Base-by-base conservation (phyloP, 768 basidiomycete genomes). In the Nidula microcarpa region DNA sequence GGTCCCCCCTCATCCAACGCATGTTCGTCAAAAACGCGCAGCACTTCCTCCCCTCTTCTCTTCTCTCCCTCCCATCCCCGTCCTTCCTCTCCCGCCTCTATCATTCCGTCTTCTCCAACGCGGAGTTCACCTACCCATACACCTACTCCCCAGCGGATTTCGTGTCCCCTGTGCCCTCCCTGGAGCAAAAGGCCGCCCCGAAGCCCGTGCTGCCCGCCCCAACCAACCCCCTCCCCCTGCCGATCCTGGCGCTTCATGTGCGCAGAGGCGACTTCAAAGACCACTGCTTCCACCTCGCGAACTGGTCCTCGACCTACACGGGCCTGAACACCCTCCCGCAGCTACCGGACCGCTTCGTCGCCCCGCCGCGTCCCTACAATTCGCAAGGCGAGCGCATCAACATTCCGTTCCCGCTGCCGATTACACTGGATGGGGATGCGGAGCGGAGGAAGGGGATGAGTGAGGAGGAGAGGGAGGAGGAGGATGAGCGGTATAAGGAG, bases 1-100 rank as follows among this genome's bases (percentile, higher is more conserved):
- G 85, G 85, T 88, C 88, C 0, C 73, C 82, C 0, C 75, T 87
- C 3, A 69, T 88, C 53, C 67, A 80, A 46, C 62, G 61, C n/a
- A 75, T 75, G 0, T 82, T 80, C 60, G 57, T 67, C 16, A 62
- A 63, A 14, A 87, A 87, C 57, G 60, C 69, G 1, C 65, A 69
- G 6, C 65, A 78, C 43, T 79, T 85, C 45, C 10, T 33, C 33
- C 36, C 11, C 45, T 16, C 18, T 11, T 10, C 4, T 43, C 43
- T 55, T 46, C 57, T 64, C 5, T 61, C 62, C 43, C 49, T 53
- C 63, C 36, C 60, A 58, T 53, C 17, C 57, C 65, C 7, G 55
- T 57, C 17, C 49, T 50, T 8, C 50, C 55, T n/a, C 50, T 49
- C 18, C 52, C 35, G 13, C 51, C 53, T 46, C 10, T 41, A 41